These are phyloP conservation scores for Lunasporangiospora selenospora DNA, from an alignment of 192 early-diverging fungal species.

Conservation along the genomic window DNA sequence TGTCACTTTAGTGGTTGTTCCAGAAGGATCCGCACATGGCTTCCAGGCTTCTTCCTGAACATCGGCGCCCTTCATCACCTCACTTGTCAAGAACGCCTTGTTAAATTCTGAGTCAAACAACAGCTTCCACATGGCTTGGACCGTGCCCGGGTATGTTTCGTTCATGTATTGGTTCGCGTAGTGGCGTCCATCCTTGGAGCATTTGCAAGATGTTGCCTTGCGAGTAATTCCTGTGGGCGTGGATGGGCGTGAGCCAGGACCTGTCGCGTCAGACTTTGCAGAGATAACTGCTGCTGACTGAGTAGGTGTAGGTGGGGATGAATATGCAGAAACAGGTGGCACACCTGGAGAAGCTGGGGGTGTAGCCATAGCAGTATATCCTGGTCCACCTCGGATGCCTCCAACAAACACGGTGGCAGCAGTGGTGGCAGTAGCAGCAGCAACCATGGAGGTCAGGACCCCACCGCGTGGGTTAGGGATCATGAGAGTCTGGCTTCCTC, in stretches of 20 bases:
- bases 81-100: constrained; percentile 26
- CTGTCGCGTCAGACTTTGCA: no score
- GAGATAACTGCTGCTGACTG: neutral
- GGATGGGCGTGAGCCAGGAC: no score
- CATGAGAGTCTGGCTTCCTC: neutral
- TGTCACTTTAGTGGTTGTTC: constrained; percentile 8
- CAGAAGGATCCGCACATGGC: constrained; percentile 7
- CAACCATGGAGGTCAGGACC: no score
- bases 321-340: no score
- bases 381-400: no score
- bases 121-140: constrained; percentile 47
- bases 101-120: constrained; percentile 47
- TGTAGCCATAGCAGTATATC: no score
- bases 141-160: constrained; percentile 37
- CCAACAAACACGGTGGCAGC: no score
- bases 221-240: neutral
- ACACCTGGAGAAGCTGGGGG: neutral
- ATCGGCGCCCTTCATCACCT: constrained; percentile 42
- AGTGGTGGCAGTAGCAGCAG: no score
- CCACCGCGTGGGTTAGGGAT: neutral
- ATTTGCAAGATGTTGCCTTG: constrained; percentile 28
- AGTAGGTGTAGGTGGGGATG: neutral
- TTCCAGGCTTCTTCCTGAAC: constrained; percentile 40
- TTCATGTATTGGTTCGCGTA: constrained; percentile 18
- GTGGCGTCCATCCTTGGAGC: constrained; percentile 44